phyloP scores from a whole-genome alignment of 2,329 filamentous ascomycete species.

The Pseudodiploospora longispora region DNA sequence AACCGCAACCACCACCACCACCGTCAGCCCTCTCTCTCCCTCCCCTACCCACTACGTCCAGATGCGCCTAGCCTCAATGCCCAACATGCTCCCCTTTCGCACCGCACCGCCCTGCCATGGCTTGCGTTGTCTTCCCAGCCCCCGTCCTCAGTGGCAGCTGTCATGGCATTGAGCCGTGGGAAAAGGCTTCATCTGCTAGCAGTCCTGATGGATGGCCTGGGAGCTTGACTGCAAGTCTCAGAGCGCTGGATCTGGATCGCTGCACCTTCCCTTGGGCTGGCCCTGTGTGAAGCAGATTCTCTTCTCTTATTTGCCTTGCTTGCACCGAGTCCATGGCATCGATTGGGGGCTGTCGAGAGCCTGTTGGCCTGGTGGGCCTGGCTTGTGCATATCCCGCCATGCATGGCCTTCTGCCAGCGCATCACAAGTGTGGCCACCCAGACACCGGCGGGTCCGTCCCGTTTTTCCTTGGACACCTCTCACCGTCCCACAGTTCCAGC shows the following conservation, averaged over 20 bases:
- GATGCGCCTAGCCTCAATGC: slow-evolving; percentile 7
- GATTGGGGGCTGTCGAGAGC: slow-evolving; percentile 11
- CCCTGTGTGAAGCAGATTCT: too few relatives aligned
- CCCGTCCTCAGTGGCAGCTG: neutral
- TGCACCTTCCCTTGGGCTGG: neutral
- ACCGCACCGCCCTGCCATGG: neutral
- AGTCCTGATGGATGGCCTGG: neutral
- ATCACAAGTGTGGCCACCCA: slow-evolving; percentile 27
- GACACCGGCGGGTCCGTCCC: slow-evolving; percentile 14
- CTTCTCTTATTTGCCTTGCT: slow-evolving; percentile 7
- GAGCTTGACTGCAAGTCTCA: slow-evolving; percentile 3
- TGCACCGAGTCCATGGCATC: slow-evolving; percentile 9
- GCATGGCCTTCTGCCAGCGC: slow-evolving; percentile 38
- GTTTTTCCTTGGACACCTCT: slow-evolving; percentile 16
- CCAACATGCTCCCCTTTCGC: slow-evolving; percentile 5
- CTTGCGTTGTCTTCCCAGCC: neutral
- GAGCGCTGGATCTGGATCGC: slow-evolving; percentile 10
- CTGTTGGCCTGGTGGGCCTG: slow-evolving; percentile 10
- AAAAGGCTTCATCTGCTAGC: neutral
- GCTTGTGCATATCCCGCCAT: slow-evolving; percentile 49
- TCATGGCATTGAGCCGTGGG: neutral
- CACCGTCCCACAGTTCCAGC: slow-evolving; percentile 15
- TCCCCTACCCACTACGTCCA: neutral
- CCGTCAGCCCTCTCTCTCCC: slow-evolving; percentile 6
- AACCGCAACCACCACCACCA: slow-evolving; percentile 3